These are phyloP conservation scores for Pseudophaeomoniella oleicola DNA, from an alignment of 2,329 filamentous ascomycete genomes.

Conservation along the genomic window DNA sequence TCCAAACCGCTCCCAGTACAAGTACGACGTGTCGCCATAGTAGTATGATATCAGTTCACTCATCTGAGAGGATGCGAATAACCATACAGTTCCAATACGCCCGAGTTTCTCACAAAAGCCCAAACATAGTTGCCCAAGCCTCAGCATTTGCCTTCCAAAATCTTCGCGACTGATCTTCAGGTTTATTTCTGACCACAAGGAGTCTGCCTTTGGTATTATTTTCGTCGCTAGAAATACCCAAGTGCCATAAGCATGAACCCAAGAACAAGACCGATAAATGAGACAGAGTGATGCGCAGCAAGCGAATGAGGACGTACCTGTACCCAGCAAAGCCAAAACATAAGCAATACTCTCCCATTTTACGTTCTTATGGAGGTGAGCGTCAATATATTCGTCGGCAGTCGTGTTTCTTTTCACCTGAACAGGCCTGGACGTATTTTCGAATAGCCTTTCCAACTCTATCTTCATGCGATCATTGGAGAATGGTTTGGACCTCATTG, in stretches of 20 bases:
- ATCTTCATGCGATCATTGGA: neutral
- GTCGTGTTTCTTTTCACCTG: neutral
- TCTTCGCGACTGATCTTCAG: neutral
- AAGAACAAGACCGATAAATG: too few relatives aligned
- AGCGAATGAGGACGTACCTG: too few relatives aligned
- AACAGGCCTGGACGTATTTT: neutral
- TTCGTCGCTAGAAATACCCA: neutral
- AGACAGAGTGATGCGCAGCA: too few relatives aligned
- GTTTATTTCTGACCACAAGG: neutral
- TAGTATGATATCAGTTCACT: neutral
- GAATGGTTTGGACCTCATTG: neutral
- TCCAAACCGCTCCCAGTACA: neutral
- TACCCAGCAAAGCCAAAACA: neutral
- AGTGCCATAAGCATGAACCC: too few relatives aligned
- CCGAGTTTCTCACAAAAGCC: neutral
- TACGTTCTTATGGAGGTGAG: neutral
- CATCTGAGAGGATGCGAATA: neutral
- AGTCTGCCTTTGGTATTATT: neutral
- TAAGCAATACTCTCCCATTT: neutral
- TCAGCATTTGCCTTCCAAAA: neutral
- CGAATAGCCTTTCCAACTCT: neutral
- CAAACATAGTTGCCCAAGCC: neutral
- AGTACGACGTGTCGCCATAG: neutral
- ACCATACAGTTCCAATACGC: neutral
- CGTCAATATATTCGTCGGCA: neutral